Conservation (phyloP, 1,284 basidiomycete genomes). For the Polyporus tsugae region DNA sequence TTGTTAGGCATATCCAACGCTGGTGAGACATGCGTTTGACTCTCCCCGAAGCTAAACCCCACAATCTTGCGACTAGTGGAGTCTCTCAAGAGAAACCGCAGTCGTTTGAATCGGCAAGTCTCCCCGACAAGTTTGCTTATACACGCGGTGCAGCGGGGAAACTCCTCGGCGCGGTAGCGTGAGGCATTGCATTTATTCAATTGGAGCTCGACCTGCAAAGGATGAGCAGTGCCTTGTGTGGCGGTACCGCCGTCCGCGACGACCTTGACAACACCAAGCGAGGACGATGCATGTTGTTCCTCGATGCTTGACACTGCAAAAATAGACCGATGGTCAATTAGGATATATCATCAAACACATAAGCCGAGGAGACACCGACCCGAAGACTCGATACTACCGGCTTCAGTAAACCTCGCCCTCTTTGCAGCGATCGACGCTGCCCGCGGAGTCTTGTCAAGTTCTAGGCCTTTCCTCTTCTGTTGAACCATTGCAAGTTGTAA, state of each 20-base stretch:
- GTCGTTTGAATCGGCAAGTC: constrained; percentile 81
- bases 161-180: constrained; percentile 67
- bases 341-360: constrained; percentile 53
- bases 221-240: constrained; percentile 31
- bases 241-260: constrained; percentile 34
- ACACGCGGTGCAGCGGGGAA: constrained; percentile 81
- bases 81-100: constrained; percentile 76
- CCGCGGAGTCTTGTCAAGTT: constrained; percentile 46
- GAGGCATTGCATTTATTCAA: constrained; percentile 83
- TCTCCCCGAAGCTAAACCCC: constrained; percentile 74
- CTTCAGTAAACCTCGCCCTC: constrained; percentile 47
- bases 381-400: constrained; percentile 43
- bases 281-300: constrained; percentile 39
- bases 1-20: constrained; percentile 68
- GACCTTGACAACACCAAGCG: constrained; percentile 34
- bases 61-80: constrained; percentile 56
- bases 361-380: constrained; percentile 47
- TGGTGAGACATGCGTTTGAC: constrained; percentile 60
- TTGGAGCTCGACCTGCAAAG: constrained; percentile 66
- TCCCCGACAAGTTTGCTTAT: constrained; percentile 84
- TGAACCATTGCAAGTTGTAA: constrained; percentile 30
- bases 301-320: constrained; percentile 49
- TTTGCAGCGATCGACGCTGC: constrained; percentile 46
- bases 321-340: constrained; percentile 46
- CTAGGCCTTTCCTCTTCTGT: constrained; percentile 44